A percentile compares a stretch with the other conserved stretches of the same genome.
Conservation (phyloP, 176 grass and related monocot genomes). For the Bromus sterilis region DNA sequence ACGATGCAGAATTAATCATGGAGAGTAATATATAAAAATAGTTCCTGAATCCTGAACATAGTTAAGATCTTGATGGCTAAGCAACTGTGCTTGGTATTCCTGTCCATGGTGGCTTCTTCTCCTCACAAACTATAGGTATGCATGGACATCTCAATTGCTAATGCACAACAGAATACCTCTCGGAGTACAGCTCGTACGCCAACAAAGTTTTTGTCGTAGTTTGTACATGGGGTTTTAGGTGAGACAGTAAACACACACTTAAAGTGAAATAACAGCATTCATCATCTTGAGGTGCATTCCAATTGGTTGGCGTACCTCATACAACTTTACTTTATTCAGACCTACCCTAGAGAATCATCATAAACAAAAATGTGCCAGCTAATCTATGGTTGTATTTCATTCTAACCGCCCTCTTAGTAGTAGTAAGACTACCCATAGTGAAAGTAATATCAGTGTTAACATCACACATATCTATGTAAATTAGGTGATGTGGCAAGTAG, state of each 20-base stretch:
- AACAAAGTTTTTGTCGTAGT: background rate
- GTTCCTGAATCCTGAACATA: too few relatives aligned
- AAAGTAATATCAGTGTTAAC: too few relatives aligned
- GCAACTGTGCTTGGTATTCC: background rate
- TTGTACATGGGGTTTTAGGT: background rate
- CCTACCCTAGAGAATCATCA: background rate
- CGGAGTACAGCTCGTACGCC: background rate
- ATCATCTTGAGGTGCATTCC: background rate
- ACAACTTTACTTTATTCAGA: background rate
- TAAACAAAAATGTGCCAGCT: background rate
- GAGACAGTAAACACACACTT: background rate
- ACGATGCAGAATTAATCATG: too few relatives aligned
- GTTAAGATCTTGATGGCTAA: background rate
- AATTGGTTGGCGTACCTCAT: background rate
- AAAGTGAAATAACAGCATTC: background rate
- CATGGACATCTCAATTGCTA: background rate
- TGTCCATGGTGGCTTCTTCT: background rate
- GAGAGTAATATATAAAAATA: background rate
- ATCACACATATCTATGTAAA: too few relatives aligned
- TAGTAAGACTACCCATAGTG: too few relatives aligned
- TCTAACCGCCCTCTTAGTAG: too few relatives aligned
- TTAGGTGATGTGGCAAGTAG: too few relatives aligned
- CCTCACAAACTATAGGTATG: background rate
- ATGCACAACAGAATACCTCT: background rate
- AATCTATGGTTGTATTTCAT: background rate